These are phyloP conservation scores for Talaromyces sp. DNA, from an alignment of 2,329 filamentous ascomycete species.

Conservation along the genomic window DNA sequence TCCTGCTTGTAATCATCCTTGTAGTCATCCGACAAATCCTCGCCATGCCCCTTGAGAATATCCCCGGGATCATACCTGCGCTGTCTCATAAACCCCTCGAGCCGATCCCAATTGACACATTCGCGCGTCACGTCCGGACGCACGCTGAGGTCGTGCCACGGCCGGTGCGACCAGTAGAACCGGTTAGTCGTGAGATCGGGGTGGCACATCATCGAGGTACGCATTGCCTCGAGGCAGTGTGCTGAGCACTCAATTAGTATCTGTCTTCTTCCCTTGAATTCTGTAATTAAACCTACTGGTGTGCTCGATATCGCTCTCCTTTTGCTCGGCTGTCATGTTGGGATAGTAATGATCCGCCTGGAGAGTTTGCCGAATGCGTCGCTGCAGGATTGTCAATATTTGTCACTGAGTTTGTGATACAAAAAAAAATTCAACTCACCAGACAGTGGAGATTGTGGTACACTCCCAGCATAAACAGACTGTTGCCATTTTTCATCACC, in stretches of 20 bases:
- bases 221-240: not conserved
- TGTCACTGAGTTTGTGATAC: not conserved
- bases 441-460: not conserved
- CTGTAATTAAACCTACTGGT: not conserved
- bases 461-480: not conserved
- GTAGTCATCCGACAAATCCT: not conserved
- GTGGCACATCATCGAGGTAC: not conserved
- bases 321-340: not conserved
- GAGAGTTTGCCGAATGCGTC: not conserved
- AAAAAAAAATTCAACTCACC: not conserved
- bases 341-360: conserved; percentile 1
- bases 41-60: not conserved
- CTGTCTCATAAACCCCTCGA: not conserved
- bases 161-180: conserved; percentile 1
- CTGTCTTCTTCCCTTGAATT: too few relatives aligned
- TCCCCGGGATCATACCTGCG: not conserved
- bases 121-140: not conserved
- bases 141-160: conserved; percentile 1
- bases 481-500: not conserved
- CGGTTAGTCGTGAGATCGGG: not conserved
- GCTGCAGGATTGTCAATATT: not conserved
- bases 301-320: not conserved
- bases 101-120: not conserved
- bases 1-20: not conserved
- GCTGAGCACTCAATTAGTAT: not conserved